phyloP scores from a whole-genome alignment of 495 filamentous ascomycete species.

The Pseudomonodictys pantanalensis region DNA sequence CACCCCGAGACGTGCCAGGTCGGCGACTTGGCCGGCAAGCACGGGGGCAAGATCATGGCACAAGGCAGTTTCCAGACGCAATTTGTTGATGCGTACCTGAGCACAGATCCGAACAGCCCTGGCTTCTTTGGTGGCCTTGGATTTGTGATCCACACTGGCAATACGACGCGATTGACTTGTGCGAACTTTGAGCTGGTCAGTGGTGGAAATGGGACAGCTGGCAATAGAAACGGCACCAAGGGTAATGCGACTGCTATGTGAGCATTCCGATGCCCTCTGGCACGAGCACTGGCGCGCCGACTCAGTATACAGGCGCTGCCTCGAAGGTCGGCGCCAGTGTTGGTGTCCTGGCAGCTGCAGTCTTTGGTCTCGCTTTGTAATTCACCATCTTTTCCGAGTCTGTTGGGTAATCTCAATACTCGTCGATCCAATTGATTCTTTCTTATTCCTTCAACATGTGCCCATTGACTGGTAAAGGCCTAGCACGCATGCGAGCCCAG shows the following conservation, averaged over 20 bases:
- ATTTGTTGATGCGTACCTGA: conserved; percentile 68
- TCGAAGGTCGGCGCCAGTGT: too few species aligned
- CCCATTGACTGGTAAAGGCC: too few species aligned
- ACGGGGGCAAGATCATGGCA: conserved; percentile 17
- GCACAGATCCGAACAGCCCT: conserved; percentile 51
- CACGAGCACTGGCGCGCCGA: not conserved
- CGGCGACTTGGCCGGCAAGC: conserved; percentile 28
- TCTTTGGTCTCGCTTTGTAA: too few species aligned
- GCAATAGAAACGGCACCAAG: not conserved
- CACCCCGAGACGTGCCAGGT: conserved; percentile 14
- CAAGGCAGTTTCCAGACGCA: conserved; percentile 16
- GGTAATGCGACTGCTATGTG: not conserved
- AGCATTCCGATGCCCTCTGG: not conserved
- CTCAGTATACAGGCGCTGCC: not conserved
- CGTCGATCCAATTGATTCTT: too few species aligned
- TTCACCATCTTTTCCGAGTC: too few species aligned
- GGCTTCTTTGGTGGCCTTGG: conserved; percentile 76
- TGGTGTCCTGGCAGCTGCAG: too few species aligned
- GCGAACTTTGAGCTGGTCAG: conserved; percentile 54
- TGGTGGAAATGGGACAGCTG: not conserved
- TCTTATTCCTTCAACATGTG: too few species aligned
- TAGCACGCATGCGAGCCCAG: too few species aligned
- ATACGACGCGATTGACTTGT: conserved; percentile 66
- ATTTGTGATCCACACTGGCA: conserved; percentile 67
- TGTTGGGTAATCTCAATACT: too few species aligned